Base-by-base conservation (phyloP, 768 basidiomycete species). In the Kwoniella newhampshirensis region DNA sequence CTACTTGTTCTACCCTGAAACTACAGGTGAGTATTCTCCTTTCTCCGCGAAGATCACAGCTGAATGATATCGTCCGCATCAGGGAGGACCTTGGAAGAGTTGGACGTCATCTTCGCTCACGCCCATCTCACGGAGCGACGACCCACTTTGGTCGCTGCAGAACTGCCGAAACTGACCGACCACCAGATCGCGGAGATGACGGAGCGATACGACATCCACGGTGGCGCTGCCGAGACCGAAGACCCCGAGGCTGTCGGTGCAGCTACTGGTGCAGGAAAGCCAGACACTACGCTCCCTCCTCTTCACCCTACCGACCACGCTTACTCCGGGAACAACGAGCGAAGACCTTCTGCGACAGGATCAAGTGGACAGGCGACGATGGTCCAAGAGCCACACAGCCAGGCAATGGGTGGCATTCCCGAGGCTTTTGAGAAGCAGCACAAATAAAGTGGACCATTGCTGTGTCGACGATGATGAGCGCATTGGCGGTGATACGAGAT, bases 61-160 rank as follows among this genome's bases (percentile, higher is more conserved):
- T 20, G 35, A 42, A n/a, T 42, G 17, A n/a, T 46, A 12, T 36
- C 25, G 45, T 9, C 47, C 4, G 12, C 4, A 7, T 11, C 27
- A 32, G 30, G 18, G 7, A 15, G 57, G 27, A 46, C 57, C 1
- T 25, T 60, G 0, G 59, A 60, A 21, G 59, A 62, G 20, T 23
- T 58, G 56, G 79, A 81, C 51, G 63, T 77, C 32, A 70, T 80
- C 40, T 80, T 80, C 62, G 79, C 77, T 6, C 72, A 73, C 23
- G 77, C 77, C 4, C 77, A 76, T 64, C 47, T 75, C 41, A 67
- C 65, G 20, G 62, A 75, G 57, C 60, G 70, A 42, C 66, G 77
- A 41, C 75, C 77, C 15, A 76, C 75, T 15, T 52, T 76, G 56
- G 70, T 75, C 54, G 74, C 72, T 37, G 73, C 66, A 41, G 70